These are phyloP conservation scores for Suillus spraguei DNA, from an alignment of 768 basidiomycete species.

Conservation along the genomic window DNA sequence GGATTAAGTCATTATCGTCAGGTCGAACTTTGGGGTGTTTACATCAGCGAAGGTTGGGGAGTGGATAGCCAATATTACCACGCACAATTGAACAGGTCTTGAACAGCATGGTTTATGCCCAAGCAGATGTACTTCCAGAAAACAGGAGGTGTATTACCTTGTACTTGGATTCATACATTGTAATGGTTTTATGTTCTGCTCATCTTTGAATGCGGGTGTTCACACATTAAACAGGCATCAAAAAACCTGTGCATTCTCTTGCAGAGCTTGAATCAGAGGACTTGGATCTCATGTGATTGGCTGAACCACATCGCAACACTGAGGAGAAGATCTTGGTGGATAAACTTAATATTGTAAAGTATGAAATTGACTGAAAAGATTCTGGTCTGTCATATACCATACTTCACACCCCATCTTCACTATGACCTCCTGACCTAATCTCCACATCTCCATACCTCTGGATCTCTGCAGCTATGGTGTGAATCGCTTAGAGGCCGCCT, in stretches of 20 bases:
- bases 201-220: too few species aligned
- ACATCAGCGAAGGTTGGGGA: constrained; percentile 1
- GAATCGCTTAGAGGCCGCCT: too few species aligned
- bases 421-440: too few species aligned
- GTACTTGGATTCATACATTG: constrained; percentile 23
- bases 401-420: too few species aligned
- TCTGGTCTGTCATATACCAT: too few species aligned
- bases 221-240: neutral
- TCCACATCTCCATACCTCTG: too few species aligned
- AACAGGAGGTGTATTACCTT: constrained; percentile 26
- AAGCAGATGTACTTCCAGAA: constrained; percentile 17
- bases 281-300: constrained; percentile 17
- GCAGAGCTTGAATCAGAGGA: constrained; percentile 20
- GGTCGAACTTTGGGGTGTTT: constrained; percentile 26
- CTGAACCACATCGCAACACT: constrained; percentile 11
- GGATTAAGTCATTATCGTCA: constrained; percentile 9
- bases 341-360: constrained; percentile 32
- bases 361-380: constrained; percentile 32
- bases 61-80: constrained; percentile 13
- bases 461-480: too few species aligned
- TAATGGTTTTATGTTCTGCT: neutral
- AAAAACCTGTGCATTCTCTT: neutral
- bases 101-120: constrained; percentile 24
- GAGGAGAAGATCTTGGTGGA: constrained; percentile 28
- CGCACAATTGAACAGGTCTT: constrained; percentile 20